These are phyloP conservation scores for Coemansia sp. DNA, from an alignment of 192 early-diverging fungal genomes.

Conservation along the genomic window DNA sequence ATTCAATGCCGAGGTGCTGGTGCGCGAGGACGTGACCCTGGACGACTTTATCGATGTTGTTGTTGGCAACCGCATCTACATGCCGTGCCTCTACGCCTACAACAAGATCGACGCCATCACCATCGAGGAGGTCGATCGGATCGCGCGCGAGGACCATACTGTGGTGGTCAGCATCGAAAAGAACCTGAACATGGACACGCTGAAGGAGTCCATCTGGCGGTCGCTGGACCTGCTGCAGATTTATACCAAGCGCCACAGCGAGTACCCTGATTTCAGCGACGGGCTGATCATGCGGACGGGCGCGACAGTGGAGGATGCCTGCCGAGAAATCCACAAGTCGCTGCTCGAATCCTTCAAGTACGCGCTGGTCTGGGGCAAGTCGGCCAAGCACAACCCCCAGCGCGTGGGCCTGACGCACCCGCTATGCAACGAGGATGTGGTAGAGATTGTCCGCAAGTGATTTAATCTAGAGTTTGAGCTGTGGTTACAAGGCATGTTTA, in stretches of 20 bases:
- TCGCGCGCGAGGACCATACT: slow-evolving; percentile 85
- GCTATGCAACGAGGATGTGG: slow-evolving; percentile 91
- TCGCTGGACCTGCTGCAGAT: slow-evolving; percentile 82
- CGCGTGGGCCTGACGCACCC: slow-evolving; percentile 80
- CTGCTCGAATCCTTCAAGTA: slow-evolving; percentile 87
- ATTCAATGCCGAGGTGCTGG: slow-evolving; percentile 95
- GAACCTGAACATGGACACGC: slow-evolving; percentile 86
- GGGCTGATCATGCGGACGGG: slow-evolving; percentile 83
- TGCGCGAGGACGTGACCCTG: slow-evolving; percentile 93
- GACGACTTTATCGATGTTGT: slow-evolving; percentile 99
- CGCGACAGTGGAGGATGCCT: slow-evolving; percentile 77
- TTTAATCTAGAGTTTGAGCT: no score
- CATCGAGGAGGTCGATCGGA: slow-evolving; percentile 88
- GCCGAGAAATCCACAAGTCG: slow-evolving; percentile 82
- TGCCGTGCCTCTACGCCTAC: slow-evolving; percentile 91
- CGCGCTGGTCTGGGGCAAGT: slow-evolving; percentile 94
- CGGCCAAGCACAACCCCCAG: slow-evolving; percentile 96
- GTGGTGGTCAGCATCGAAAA: slow-evolving; percentile 88
- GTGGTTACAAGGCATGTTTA: no score
- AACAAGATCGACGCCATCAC: slow-evolving; percentile 98
- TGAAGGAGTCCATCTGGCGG: slow-evolving; percentile 89
- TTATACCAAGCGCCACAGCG: slow-evolving; percentile 95
- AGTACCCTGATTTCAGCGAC: slow-evolving; percentile 89
- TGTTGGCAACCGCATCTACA: slow-evolving; percentile 93
- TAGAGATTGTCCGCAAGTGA: slow-evolving; percentile 70